Percentiles rank a stretch among this genome's conserved stretches.
These are phyloP conservation scores for Phaffia tasmanica DNA, from an alignment of 768 basidiomycete genomes.

Conservation along the genomic window DNA sequence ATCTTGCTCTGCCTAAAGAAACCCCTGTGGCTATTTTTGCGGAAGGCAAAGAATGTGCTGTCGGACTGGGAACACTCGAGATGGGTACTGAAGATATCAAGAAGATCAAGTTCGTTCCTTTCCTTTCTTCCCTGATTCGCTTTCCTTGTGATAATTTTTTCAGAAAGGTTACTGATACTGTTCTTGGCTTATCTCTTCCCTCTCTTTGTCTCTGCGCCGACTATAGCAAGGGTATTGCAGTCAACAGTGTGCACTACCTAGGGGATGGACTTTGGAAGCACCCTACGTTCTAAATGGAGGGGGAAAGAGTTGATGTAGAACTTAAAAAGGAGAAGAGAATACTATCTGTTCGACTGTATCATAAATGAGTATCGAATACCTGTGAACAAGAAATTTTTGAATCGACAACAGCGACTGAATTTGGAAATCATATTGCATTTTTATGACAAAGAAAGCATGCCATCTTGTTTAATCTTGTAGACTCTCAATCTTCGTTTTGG, in stretches of 20 bases:
- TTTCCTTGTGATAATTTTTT: not conserved
- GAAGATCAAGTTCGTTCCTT: conserved; percentile 48
- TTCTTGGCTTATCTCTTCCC: not conserved
- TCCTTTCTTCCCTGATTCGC: not conserved
- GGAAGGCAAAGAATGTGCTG: conserved; percentile 90
- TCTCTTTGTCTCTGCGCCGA: not conserved
- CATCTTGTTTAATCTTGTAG: too few relatives aligned
- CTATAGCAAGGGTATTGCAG: conserved; percentile 24
- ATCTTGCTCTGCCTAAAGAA: conserved; percentile 55
- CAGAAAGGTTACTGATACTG: not conserved
- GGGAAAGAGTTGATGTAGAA: not conserved
- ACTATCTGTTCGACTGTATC: not conserved
- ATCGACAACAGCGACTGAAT: too few relatives aligned
- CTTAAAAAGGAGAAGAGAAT: not conserved
- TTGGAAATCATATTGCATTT: too few relatives aligned
- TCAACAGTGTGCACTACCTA: conserved; percentile 25
- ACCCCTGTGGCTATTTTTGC: conserved; percentile 78
- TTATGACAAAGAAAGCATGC: too few relatives aligned
- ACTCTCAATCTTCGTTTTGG: too few relatives aligned
- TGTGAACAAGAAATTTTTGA: too few relatives aligned
- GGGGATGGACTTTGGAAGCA: conserved; percentile 23
- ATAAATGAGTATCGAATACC: too few relatives aligned
- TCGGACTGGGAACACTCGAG: conserved; percentile 73
- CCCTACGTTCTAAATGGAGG: conserved; percentile 5
- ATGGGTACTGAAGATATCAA: conserved; percentile 80